These are phyloP conservation scores for Cyclotella sp. DNA, from an alignment of 108 stramenopile genomes.

Conservation along the genomic window DNA sequence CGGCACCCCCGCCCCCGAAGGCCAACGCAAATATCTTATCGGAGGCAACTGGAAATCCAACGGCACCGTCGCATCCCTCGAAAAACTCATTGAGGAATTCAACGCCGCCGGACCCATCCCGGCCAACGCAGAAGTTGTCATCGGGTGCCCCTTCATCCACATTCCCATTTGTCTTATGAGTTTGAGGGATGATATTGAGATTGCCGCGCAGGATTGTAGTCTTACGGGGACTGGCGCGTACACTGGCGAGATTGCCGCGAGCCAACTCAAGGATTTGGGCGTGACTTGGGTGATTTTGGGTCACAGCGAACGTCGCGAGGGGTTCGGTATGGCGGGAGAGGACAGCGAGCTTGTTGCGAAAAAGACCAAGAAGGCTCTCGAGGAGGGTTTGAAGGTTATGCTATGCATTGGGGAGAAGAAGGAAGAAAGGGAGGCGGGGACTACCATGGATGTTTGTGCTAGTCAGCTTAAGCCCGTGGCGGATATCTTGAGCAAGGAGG, in stretches of 20 bases:
- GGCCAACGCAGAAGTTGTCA: slow-evolving; percentile 82
- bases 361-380: slow-evolving; percentile 96
- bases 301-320: slow-evolving; percentile 97
- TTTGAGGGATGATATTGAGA: slow-evolving; percentile 82
- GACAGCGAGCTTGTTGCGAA: slow-evolving; percentile 89
- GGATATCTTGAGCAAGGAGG: slow-evolving; percentile 68
- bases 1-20: slow-evolving; percentile 50
- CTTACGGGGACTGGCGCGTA: slow-evolving; percentile 86
- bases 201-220: slow-evolving; percentile 88
- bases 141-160: slow-evolving; percentile 84
- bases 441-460: slow-evolving; percentile 92
- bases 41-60: slow-evolving; percentile 98
- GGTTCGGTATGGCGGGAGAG: slow-evolving; percentile 94
- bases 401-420: slow-evolving; percentile 98
- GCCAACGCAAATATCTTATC: slow-evolving; percentile 83
- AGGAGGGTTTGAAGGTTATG: slow-evolving; percentile 96
- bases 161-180: slow-evolving; percentile 62
- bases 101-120: slow-evolving; percentile 89
- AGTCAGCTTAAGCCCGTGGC: slow-evolving; percentile 86
- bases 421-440: slow-evolving; percentile 94
- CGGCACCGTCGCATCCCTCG: slow-evolving; percentile 75
- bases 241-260: slow-evolving; percentile 96
- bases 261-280: slow-evolving; percentile 92
- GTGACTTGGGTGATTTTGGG: slow-evolving; percentile 97
- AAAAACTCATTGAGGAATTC: slow-evolving; percentile 80